phyloP scores from a whole-genome alignment of 2,329 filamentous ascomycete species.

The Epichloe gansuensis region DNA sequence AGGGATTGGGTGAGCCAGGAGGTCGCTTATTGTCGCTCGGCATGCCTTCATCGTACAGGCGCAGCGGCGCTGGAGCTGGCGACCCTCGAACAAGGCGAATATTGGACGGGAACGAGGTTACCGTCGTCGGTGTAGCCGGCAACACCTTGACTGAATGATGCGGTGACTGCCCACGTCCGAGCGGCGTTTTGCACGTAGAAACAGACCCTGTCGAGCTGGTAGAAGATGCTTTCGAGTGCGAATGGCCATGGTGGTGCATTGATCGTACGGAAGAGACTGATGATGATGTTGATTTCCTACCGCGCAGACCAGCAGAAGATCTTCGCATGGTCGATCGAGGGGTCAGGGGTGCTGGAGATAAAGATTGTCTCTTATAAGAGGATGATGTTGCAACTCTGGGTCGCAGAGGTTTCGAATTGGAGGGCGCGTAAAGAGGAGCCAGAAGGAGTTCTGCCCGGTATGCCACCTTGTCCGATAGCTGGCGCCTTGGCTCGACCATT shows the following conservation, averaged over 20 bases:
- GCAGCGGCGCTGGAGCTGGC: conserved; percentile 36
- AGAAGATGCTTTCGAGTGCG: conserved; percentile 88
- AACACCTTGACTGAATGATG: conserved; percentile 93
- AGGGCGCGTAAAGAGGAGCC: conserved; percentile 12
- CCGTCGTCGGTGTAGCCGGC: conserved; percentile 74
- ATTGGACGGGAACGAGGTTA: conserved; percentile 65
- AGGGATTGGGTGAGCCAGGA: conserved; percentile 45
- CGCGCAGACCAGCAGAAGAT: conserved; percentile 70
- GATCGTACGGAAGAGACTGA: conserved; percentile 88
- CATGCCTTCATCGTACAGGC: conserved; percentile 47
- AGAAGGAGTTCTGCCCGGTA: conserved; percentile 12
- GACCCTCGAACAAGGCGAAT: conserved; percentile 65
- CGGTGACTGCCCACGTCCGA: conserved; percentile 57
- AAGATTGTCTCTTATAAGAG: conserved; percentile 60
- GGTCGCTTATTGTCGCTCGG: conserved; percentile 26
- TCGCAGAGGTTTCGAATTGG: conserved; percentile 17
- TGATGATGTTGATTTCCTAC: conserved; percentile 90
- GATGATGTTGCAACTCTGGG: conserved; percentile 21
- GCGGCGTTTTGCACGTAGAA: conserved; percentile 55
- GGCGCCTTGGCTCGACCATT: conserved; percentile 33
- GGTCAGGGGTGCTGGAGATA: conserved; percentile 79
- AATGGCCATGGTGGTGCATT: conserved; percentile 75
- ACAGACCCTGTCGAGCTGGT: conserved; percentile 73
- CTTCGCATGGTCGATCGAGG: conserved; percentile 78
- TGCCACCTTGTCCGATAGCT: conserved; percentile 8